Conservation (phyloP, 2,329 filamentous ascomycete genomes). For the Ophiostoma novo-ulmi region DNA sequence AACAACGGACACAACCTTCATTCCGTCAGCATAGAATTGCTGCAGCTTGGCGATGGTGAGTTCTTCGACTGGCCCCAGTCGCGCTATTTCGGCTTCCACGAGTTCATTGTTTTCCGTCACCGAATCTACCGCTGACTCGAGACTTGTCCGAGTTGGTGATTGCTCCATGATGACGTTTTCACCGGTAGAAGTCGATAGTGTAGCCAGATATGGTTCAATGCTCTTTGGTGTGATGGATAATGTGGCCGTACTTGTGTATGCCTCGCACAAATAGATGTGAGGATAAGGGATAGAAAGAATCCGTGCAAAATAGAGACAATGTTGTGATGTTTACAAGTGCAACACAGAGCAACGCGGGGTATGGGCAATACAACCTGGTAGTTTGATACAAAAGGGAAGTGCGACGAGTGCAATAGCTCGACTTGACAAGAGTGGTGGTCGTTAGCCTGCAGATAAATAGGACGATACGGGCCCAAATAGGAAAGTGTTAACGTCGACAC, state of each 20-base stretch:
- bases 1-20: constrained; percentile 38
- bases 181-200: too few relatives aligned
- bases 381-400: not conserved
- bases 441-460: not conserved
- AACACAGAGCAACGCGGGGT: not conserved
- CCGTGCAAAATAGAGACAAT: not conserved
- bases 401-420: not conserved
- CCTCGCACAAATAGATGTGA: not conserved
- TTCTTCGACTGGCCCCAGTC: constrained; percentile 32
- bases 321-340: not conserved
- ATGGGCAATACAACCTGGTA: not conserved
- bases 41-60: constrained; percentile 35
- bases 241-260: not conserved
- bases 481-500: not conserved
- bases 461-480: not conserved
- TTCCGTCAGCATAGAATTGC: constrained; percentile 32
- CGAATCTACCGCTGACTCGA: not conserved
- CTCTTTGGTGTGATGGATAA: not conserved
- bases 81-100: too few relatives aligned
- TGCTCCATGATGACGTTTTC: not conserved
- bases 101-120: too few relatives aligned
- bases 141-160: not conserved
- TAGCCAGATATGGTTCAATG: not conserved
- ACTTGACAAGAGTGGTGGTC: not conserved
- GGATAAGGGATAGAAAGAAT: not conserved